Evolutionary conservation across 2,329 filamentous ascomycete genomes (phyloP).

Genomic region (Fusarium mangiferae): DNA sequence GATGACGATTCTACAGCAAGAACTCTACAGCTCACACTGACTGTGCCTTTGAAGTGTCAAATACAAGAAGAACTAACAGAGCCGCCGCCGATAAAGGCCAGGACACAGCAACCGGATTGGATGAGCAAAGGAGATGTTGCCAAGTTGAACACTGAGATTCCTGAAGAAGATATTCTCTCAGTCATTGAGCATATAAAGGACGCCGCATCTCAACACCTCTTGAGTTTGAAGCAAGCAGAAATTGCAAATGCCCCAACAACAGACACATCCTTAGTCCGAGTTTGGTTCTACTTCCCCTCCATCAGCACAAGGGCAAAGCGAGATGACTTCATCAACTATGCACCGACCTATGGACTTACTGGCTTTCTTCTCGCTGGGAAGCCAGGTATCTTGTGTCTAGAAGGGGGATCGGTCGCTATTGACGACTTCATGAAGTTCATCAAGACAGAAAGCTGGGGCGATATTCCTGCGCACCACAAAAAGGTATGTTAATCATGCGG

Average conservation of each 20-base stretch:
- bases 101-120: conserved; percentile 62
- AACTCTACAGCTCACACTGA: conserved; percentile 49
- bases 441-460: conserved; percentile 71
- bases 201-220: conserved; percentile 46
- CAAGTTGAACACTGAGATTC: conserved; percentile 52
- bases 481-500: conserved; percentile 38
- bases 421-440: conserved; percentile 72
- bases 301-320: conserved; percentile 68
- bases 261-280: conserved; percentile 55
- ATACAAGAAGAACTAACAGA: conserved; percentile 39
- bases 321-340: conserved; percentile 65
- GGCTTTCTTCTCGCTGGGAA: conserved; percentile 71
- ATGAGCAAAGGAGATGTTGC: conserved; percentile 60
- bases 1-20: conserved; percentile 3
- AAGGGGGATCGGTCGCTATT: conserved; percentile 58
- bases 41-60: conserved; percentile 46
- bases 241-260: background rate
- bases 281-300: conserved; percentile 73
- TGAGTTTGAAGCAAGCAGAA: conserved; percentile 23
- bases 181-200: conserved; percentile 58
- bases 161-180: conserved; percentile 57
- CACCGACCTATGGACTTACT: conserved; percentile 62
- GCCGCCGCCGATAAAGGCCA: conserved; percentile 53
- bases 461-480: conserved; percentile 70
- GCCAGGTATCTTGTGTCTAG: conserved; percentile 64